A percentile compares a stretch with the other conserved stretches of the same genome.
phyloP scores from a whole-genome alignment of 257 asterid species.

The Solanum paucissectum region DNA sequence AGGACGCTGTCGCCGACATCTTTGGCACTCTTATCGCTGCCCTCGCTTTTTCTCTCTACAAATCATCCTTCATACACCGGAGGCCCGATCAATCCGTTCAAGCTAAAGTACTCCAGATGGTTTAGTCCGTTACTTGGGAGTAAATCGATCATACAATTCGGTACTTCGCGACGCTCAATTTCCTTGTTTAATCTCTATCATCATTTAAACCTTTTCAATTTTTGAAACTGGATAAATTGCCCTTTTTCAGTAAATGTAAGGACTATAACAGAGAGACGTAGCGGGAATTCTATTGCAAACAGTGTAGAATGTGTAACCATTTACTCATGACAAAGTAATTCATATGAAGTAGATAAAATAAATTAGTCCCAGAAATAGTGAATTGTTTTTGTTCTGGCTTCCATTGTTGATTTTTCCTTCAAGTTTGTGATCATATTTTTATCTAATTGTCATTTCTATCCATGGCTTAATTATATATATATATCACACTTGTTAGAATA shows the following conservation, averaged over 20 bases:
- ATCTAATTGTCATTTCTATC: background rate
- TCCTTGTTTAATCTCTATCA: background rate
- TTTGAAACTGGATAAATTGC: background rate
- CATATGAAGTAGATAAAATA: background rate
- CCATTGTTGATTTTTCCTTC: background rate
- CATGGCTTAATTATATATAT: background rate
- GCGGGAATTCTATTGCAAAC: background rate
- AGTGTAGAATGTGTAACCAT: background rate
- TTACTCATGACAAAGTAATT: background rate
- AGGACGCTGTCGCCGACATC: constrained; percentile 61
- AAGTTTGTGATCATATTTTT: background rate
- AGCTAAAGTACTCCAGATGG: constrained; percentile 39
- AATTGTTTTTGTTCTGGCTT: background rate
- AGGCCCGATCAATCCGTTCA: constrained; percentile 11
- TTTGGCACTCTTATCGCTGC: constrained; percentile 51
- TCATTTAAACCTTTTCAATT: background rate
- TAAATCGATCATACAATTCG: background rate
- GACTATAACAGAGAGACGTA: background rate
- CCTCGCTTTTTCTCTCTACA: constrained; percentile 19
- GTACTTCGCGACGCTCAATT: background rate
- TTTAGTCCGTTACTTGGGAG: constrained; percentile 7
- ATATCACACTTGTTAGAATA: background rate
- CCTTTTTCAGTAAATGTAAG: background rate
- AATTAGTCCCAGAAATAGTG: background rate
- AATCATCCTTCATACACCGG: constrained; percentile 6